These are phyloP conservation scores for Clarkia xantiana DNA, from an alignment of 345 rosid genomes.

Conservation along the genomic window DNA sequence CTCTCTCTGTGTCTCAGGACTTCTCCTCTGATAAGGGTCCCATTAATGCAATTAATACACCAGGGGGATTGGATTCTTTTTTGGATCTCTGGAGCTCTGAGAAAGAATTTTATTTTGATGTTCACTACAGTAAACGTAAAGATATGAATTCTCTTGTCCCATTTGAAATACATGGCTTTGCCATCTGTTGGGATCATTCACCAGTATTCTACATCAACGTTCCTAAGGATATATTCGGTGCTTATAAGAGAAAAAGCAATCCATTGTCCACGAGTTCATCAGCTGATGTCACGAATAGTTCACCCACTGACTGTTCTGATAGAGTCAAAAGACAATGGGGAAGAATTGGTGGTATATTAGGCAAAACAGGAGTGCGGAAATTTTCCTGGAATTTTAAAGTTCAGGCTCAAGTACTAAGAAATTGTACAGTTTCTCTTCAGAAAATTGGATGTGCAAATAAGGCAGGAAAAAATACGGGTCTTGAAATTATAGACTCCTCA, in stretches of 20 bases:
- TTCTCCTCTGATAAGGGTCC: constrained; percentile 50
- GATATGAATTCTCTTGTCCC: constrained; percentile 27
- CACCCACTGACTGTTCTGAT: constrained; percentile 26
- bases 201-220: constrained; percentile 71
- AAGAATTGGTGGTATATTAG: constrained; percentile 58
- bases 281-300: constrained; percentile 17
- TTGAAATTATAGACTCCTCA: constrained; percentile 40
- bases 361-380: constrained; percentile 43
- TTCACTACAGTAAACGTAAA: constrained; percentile 55
- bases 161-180: constrained; percentile 80
- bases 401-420: constrained; percentile 71
- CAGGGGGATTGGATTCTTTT: constrained; percentile 83
- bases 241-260: constrained; percentile 26
- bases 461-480: constrained; percentile 24
- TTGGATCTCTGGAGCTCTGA: constrained; percentile 61
- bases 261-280: constrained; percentile 17
- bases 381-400: constrained; percentile 83
- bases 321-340: constrained; percentile 53
- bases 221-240: constrained; percentile 55
- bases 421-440: constrained; percentile 55
- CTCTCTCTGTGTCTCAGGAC: constrained; percentile 20
- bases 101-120: constrained; percentile 68
- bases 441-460: constrained; percentile 34
- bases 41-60: constrained; percentile 36
- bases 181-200: constrained; percentile 81